Evolutionary conservation across 495 filamentous ascomycete species (phyloP), one percentile per base, ranked within the genome.

Genomic region (Penicillium waksmanii): DNA sequence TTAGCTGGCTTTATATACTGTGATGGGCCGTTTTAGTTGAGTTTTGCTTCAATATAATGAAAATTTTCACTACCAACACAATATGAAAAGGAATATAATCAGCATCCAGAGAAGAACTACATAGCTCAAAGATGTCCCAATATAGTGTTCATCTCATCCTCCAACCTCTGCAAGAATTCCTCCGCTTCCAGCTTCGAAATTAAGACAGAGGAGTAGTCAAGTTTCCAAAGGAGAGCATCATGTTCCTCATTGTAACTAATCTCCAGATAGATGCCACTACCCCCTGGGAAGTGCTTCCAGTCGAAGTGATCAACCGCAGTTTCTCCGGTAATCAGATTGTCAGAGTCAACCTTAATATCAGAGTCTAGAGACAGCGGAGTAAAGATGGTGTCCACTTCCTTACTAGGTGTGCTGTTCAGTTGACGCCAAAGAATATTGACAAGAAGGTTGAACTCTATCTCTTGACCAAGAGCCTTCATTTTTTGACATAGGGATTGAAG

Each of bases 391-490:
- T 44, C 42, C 15, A 17, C 17, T n/a, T 44, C 42, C 6, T 44
- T 10, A 18, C 3, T 17, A 44, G n/a, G n/a, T 0, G 3, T 10
- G n/a, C 15, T 19, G 35, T 9, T n/a, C 7, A 19, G 6, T 19
- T 44, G 42, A 6, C 42, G 1, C 42, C 42, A 44, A 44, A 44
- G 15, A 19, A 44, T 44, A 6, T 44, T 44, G 17, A 44, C 42
- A 5, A 44, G 8, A 9, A 44, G 12, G 42, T 44, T 44, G 35
- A 53, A 53, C 13, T 52, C 25, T 35, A 52, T 38, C 8, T 52
- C 27, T 35, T 34, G 50, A 36, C 50, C 50, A 10, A 44, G 1
- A 1, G 4, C n/a, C 17, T 19, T 44, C 42, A 44, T 44, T 10
- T 10, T 18, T 19, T 19, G 12, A 18, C n/a, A 44, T 0, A 44